Conservation (phyloP, 441 rosid species). For the Adansonia madagascariensis region DNA sequence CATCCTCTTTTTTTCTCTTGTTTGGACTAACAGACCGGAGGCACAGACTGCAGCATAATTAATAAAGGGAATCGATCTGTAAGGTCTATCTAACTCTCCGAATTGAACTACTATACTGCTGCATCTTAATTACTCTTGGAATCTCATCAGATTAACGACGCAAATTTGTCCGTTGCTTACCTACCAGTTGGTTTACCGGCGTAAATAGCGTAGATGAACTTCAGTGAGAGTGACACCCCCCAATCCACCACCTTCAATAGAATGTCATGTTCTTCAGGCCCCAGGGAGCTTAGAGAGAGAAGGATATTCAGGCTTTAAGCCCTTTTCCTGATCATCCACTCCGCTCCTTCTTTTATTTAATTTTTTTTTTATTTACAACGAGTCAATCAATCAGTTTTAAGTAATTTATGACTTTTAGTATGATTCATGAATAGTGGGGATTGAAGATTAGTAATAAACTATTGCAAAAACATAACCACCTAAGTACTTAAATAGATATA, state of each 20-base stretch:
- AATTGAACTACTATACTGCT: not conserved
- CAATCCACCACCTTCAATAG: not conserved
- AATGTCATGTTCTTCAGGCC: slow-evolving; percentile 16
- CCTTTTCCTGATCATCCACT: not conserved
- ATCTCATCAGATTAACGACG: slow-evolving; percentile 29
- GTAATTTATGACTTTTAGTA: too few relatives aligned
- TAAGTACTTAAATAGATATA: too few relatives aligned
- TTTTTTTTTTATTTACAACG: too few relatives aligned
- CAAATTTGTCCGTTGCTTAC: slow-evolving; percentile 27
- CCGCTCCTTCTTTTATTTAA: not conserved
- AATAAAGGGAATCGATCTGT: slow-evolving; percentile 31
- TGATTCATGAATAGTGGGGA: too few relatives aligned
- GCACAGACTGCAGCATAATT: slow-evolving; percentile 18
- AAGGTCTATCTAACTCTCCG: slow-evolving; percentile 5
- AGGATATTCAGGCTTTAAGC: slow-evolving; percentile 16
- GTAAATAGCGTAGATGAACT: slow-evolving; percentile 6
- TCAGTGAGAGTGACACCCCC: not conserved
- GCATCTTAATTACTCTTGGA: slow-evolving; percentile 36
- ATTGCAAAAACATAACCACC: too few relatives aligned
- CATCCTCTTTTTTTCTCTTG: slow-evolving; percentile 3
- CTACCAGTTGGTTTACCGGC: slow-evolving; percentile 17
- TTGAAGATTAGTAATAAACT: too few relatives aligned
- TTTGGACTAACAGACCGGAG: slow-evolving; percentile 28
- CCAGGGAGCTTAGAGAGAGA: not conserved
- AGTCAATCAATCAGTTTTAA: too few relatives aligned